Evolutionary conservation across 805 yeast genomes (phyloP).

Genomic region (Wickerhamiella spandovensis): DNA sequence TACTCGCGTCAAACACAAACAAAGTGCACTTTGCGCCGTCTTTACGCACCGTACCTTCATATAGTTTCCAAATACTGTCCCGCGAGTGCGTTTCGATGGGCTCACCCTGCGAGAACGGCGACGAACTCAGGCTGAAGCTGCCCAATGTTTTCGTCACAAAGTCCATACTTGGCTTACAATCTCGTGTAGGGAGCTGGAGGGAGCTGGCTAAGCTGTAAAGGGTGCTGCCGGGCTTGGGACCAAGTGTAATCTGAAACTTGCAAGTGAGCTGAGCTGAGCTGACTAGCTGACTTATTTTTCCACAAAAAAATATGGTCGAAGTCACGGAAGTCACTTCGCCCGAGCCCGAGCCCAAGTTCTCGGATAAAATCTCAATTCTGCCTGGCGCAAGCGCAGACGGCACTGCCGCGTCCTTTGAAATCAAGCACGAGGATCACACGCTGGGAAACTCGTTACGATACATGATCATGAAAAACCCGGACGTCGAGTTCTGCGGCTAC

Average conservation of each 20-base stretch:
- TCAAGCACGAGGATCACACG: conserved; percentile 90
- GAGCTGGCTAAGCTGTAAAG: no score
- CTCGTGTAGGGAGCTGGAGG: not conserved
- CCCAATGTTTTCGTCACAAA: conserved; percentile 52
- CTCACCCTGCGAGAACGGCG: conserved; percentile 26
- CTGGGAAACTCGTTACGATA: conserved; percentile 88
- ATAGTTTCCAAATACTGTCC: conserved; percentile 46
- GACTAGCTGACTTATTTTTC: not conserved
- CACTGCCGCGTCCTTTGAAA: conserved; percentile 86
- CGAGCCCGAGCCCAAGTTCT: not conserved
- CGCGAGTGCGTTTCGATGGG: conserved; percentile 17
- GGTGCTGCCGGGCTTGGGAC: not conserved
- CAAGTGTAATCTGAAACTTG: no score
- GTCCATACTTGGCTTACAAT: no score
- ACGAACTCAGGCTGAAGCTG: conserved; percentile 22
- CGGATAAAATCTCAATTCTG: conserved; percentile 16
- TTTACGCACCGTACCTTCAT: conserved; percentile 39
- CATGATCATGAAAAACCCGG: conserved; percentile 93
- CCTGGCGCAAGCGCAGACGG: conserved; percentile 83
- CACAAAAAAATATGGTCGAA: not conserved
- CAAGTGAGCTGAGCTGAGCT: not conserved
- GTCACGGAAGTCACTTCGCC: not conserved
- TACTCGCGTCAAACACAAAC: conserved; percentile 45
- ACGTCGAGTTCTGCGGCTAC: conserved; percentile 96
- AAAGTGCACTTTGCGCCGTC: conserved; percentile 43